Conservation (phyloP, 371 early-diverging fungal species). For the Basidiobolus meristosporus region DNA sequence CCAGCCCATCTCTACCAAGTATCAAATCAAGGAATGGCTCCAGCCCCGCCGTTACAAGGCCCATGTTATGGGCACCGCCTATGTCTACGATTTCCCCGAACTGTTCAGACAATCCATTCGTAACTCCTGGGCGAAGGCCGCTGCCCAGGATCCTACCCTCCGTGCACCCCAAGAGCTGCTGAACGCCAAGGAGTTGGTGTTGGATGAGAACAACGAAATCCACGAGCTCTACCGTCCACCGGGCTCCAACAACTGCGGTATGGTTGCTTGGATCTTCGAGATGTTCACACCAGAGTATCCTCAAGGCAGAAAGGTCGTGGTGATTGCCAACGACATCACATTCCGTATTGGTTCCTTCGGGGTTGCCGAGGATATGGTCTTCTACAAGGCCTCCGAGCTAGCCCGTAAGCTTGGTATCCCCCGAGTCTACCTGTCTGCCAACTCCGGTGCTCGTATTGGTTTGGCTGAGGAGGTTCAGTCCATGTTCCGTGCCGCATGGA, state of each 20-base stretch:
- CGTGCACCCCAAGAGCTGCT: slow-evolving; percentile 49
- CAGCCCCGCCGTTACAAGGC: slow-evolving; percentile 96
- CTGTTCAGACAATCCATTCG: slow-evolving; percentile 77
- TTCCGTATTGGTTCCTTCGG: slow-evolving; percentile 96
- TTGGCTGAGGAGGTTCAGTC: slow-evolving; percentile 81
- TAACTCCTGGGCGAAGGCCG: slow-evolving; percentile 50
- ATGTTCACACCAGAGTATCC: slow-evolving; percentile 91
- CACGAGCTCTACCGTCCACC: slow-evolving; percentile 65
- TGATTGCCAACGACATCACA: slow-evolving; percentile 97
- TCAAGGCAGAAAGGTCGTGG: slow-evolving; percentile 67
- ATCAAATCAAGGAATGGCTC: slow-evolving; percentile 85
- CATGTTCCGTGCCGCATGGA: slow-evolving; percentile 76
- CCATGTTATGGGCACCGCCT: slow-evolving; percentile 93
- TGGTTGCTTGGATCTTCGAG: slow-evolving; percentile 89
- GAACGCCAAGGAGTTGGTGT: slow-evolving; percentile 66
- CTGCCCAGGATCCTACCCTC: slow-evolving; percentile 22
- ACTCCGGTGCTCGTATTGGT: slow-evolving; percentile 99
- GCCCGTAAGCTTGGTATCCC: slow-evolving; percentile 79
- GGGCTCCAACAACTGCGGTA: slow-evolving; percentile 85
- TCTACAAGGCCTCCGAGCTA: slow-evolving; percentile 76
- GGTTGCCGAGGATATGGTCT: slow-evolving; percentile 81
- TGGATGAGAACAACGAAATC: slow-evolving; percentile 63
- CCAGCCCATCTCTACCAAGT: slow-evolving; percentile 62
- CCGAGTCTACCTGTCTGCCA: slow-evolving; percentile 92
- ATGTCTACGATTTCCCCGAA: slow-evolving; percentile 95